A percentile compares a stretch with the other conserved stretches of the same genome.
Evolutionary conservation across 768 basidiomycete species (phyloP).

Genomic region (Serpula lacrymans): DNA sequence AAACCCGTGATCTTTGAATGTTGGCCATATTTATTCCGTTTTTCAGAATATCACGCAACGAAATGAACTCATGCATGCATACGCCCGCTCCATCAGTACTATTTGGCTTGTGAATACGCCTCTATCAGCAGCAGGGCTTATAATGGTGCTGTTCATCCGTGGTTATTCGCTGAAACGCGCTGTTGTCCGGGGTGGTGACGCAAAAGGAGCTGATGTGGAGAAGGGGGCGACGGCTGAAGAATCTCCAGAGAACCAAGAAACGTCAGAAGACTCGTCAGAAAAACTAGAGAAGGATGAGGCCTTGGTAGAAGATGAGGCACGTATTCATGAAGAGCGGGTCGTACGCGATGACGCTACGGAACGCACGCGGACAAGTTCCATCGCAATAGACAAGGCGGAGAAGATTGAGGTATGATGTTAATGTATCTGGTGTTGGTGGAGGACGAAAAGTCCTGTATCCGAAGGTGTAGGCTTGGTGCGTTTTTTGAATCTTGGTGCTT

Average conservation of each 20-base stretch:
- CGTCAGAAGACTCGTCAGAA: not conserved
- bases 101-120: conserved; percentile 39
- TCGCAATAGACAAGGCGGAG: not conserved
- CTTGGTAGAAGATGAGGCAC: not conserved
- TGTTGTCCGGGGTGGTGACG: conserved; percentile 11
- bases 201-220: conserved; percentile 25
- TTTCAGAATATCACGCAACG: conserved; percentile 26
- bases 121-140: conserved; percentile 26
- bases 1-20: conserved; percentile 1
- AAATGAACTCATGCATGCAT: conserved; percentile 33
- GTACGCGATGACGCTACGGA: conserved; percentile 2
- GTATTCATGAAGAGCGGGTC: too few species aligned
- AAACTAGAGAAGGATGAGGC: not conserved
- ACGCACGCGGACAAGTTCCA: conserved; percentile 3
- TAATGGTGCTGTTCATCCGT: conserved; percentile 31
- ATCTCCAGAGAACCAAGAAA: not conserved
- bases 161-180: conserved; percentile 33
- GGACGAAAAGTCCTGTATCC: too few species aligned
- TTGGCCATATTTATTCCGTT: conserved; percentile 8
- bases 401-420: conserved; percentile 1
- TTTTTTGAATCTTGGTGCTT: not conserved
- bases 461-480: too few species aligned
- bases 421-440: not conserved
- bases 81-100: conserved; percentile 31
- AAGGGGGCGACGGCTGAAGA: conserved; percentile 11